Evolutionary conservation across 148 eudicot species (phyloP), one percentile per base, ranked within the genome.

Genomic region (Persicaria tinctoria): DNA sequence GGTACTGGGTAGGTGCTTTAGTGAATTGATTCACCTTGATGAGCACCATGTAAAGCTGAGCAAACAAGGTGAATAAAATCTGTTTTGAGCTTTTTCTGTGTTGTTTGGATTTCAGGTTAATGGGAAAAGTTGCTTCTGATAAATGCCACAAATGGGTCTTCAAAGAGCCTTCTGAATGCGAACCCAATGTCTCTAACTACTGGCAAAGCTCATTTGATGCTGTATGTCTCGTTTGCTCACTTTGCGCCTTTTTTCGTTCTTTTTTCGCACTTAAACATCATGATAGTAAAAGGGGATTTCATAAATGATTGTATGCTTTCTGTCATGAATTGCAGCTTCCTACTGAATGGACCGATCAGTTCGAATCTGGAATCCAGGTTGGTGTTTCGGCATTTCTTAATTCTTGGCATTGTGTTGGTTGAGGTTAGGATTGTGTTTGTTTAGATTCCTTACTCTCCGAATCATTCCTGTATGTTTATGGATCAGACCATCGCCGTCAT

Each of bases 71-170:
- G 8, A 1, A 17, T 6, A 57, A 60, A 60, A 60, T 60, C 68
- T 60, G 68, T 70, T 70, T 70, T 16, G 27, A 44, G 47, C 27
- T 63, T 64, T 47, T 55, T 46, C 69, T 78, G 73, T 48, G 59
- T 77, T 60, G 50, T 74, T 69, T 73, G 75, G 44, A 68, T 78
- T 78, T 77, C 90, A 94, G 98, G 85, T 87, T 94, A 82, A 94
- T 94, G 98, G 98, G 98, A 77, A 94, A 91, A 79, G 98, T 94
- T 80, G 98, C 98, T 82, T 94, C 98, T 78, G 98, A 94, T 90
- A 94, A 94, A 87, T 94, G 98, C 79, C 98, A 94, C 83, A 94
- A 94, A 82, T 94, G 98, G 98, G 98, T 94, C 8, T 94, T 94
- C 89, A 94, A 94, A 83, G 98, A 94, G 79, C 98, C 98, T 77